Base-by-base conservation (phyloP, 805 yeast species). In the Ogataea methylovora region DNA sequence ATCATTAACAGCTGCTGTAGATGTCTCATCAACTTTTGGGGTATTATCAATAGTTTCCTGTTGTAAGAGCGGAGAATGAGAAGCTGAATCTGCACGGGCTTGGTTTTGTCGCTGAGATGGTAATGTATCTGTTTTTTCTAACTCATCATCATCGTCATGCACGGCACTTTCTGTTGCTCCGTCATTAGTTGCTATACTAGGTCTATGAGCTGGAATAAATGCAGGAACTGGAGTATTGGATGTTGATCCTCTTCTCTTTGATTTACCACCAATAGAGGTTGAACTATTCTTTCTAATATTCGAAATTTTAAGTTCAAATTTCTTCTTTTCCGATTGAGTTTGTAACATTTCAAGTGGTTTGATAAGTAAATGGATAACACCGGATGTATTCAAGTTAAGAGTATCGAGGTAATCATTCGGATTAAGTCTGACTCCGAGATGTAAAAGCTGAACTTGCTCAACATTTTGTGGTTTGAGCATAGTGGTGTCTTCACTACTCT, bases 371-470 rank as follows among this genome's bases (percentile, higher is more conserved):
- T 57, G 62, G 4, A 57, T 22, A 1, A 55, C 39, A 2, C 50
- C 49, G 5, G 60, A 56, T 7, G 45, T 15, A 1, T 21, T 30
- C 5, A 56, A 23, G 33, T 54, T 48, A 20, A 58, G 38, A 2
- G 46, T 17, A n/a, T 31, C 31, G 15, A 58, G 12, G 2, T 20
- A 16, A 2, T 36, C 42, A 30, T 49, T 48, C 3, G 60, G 58
- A 28, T 54, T 47, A 8, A 58, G 33, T 31, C 59, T 38, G 26
- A 38, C 36, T 3, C 63, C 63, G 14, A 53, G 30, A 38, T 56
- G 58, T 7, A 58, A 32, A 11, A 58, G 32, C 33, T 56, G 61
- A 7, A 57, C 41, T 35, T 56, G 57, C 3, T 57, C 54, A 3
- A 42, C 46, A 10, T 35, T 22, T 7, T 32, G 20, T 1, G 58